A percentile compares a stretch with the other conserved stretches of the same genome.
These are phyloP conservation scores for Boletellus deceptivus DNA, from an alignment of 1,284 basidiomycete genomes.

Conservation along the genomic window DNA sequence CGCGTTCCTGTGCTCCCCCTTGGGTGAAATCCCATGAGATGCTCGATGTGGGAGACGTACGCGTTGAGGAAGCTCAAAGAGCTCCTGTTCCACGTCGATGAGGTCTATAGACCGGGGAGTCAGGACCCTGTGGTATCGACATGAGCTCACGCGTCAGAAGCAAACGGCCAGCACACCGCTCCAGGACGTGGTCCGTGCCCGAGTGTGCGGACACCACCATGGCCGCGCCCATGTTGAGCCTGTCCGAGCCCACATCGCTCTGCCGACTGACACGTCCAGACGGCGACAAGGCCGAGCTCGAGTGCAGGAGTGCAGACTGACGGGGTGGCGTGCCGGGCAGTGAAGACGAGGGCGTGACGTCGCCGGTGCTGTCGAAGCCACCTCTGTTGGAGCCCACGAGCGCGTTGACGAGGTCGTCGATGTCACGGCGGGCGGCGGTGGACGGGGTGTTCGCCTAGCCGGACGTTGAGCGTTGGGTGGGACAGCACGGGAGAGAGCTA, in stretches of 20 bases:
- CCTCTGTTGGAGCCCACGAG: slow-evolving; percentile 45
- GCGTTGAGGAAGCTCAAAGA: slow-evolving; percentile 88
- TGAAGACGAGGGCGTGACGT: slow-evolving; percentile 63
- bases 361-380: slow-evolving; percentile 46
- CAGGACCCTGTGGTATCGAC: slow-evolving; percentile 44
- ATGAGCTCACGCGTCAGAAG: not conserved
- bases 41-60: slow-evolving; percentile 38
- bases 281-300: slow-evolving; percentile 41
- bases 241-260: slow-evolving; percentile 60
- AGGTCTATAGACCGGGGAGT: slow-evolving; percentile 69
- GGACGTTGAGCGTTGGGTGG: not conserved
- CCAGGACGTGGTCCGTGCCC: slow-evolving; percentile 63
- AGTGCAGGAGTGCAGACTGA: slow-evolving; percentile 45
- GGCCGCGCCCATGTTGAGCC: slow-evolving; percentile 41
- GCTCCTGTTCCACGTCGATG: slow-evolving; percentile 82
- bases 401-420: slow-evolving; percentile 66
- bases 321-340: slow-evolving; percentile 69
- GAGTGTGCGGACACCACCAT: slow-evolving; percentile 50
- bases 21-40: not conserved
- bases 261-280: slow-evolving; percentile 65
- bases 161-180: slow-evolving; percentile 46
- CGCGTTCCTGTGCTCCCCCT: slow-evolving; percentile 59
- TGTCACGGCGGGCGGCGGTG: slow-evolving; percentile 48
- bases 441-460: slow-evolving; percentile 34
- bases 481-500: slow-evolving; percentile 16